These are phyloP conservation scores for Hamigera avellanea DNA, from an alignment of 495 filamentous ascomycete genomes.

Conservation along the genomic window DNA sequence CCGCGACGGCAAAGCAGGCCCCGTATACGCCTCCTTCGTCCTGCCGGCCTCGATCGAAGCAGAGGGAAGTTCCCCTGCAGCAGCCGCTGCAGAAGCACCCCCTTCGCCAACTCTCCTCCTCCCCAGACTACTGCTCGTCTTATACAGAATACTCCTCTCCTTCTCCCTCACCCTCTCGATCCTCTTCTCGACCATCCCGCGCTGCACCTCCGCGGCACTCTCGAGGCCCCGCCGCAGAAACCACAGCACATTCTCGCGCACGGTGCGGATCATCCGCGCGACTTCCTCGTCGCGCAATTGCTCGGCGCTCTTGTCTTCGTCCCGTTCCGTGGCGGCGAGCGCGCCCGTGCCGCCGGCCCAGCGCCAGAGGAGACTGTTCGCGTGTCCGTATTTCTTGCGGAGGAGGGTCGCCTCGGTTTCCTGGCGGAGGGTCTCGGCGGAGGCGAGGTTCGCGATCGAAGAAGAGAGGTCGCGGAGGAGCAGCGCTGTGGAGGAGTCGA, in stretches of 20 bases:
- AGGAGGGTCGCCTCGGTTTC: slow-evolving; percentile 55
- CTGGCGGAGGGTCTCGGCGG: slow-evolving; percentile 71
- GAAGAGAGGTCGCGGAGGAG: slow-evolving; percentile 72
- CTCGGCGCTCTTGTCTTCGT: slow-evolving; percentile 42
- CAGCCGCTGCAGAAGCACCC: too few relatives aligned
- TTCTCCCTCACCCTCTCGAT: slow-evolving; percentile 76
- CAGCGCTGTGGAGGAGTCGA: slow-evolving; percentile 75
- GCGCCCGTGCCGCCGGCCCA: slow-evolving; percentile 58
- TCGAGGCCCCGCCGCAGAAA: slow-evolving; percentile 65
- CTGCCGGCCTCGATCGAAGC: too few relatives aligned
- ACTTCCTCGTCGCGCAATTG: slow-evolving; percentile 60
- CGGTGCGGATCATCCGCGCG: slow-evolving; percentile 42
- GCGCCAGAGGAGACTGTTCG: slow-evolving; percentile 27
- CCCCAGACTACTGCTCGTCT: slow-evolving; percentile 15
- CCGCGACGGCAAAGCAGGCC: background rate
- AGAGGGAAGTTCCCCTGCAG: too few relatives aligned
- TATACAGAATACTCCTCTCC: slow-evolving; percentile 77
- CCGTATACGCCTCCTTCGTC: too few relatives aligned
- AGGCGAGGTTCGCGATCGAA: slow-evolving; percentile 62
- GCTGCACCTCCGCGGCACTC: slow-evolving; percentile 62
- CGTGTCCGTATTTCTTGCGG: slow-evolving; percentile 51
- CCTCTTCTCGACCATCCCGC: slow-evolving; percentile 83
- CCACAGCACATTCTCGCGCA: slow-evolving; percentile 75
- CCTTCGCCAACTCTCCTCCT: slow-evolving; percentile 1
- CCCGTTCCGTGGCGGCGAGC: slow-evolving; percentile 1